Base-by-base conservation (phyloP, 2,329 filamentous ascomycete genomes). In the Hawksworthiomyces lignivorus region DNA sequence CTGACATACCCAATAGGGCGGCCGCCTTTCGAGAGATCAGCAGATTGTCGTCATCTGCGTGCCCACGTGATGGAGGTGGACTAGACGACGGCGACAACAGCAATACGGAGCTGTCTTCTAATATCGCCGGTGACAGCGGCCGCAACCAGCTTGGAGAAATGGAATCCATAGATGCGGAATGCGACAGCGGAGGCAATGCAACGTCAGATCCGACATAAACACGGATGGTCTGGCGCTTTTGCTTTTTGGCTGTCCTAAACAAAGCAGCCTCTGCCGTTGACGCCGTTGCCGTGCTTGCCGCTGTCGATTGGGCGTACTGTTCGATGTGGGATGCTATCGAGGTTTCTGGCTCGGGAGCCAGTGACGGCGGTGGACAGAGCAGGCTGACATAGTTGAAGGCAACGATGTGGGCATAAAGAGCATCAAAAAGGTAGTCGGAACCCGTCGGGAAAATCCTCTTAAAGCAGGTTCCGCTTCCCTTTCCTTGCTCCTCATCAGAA, bases 341-440 rank as follows among this genome's bases (percentile, higher is more conserved):
- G 24, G 24, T 8, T 26, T 10, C 15, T 20, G 40, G 31, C 33
- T 59, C 52, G 36, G 22, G 9, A 8, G 43, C 28, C 35, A 41
- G 22, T 19, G 6, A 4, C 12, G 32, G 31, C 40, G 50, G 26
- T 5, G 45, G 45, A 37, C 59, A 64, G 9, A 69, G 50, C 5
- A 58, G 55, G 33, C 56, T 57, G 39, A 79, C 61, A 58, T 79
- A 79, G 56, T 77, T 79, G 56, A 74, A 77, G 0, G 72, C 74
- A 4, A 79, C 57, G 8, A 79, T 62, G 50, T 80, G 74, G 0
- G 75, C 75, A 51, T 78, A 79, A 6, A 80, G 56, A 0, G 74
- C 72, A 39, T 79, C 73, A 51, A 74, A 77, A 6, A 77, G 65
- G 49, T 72, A 70, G 47, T 75, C 70, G 3, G 70, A 68, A 18